These are phyloP conservation scores for Novymonas esmeraldas DNA, from an alignment of 208 protist species.

Conservation along the genomic window DNA sequence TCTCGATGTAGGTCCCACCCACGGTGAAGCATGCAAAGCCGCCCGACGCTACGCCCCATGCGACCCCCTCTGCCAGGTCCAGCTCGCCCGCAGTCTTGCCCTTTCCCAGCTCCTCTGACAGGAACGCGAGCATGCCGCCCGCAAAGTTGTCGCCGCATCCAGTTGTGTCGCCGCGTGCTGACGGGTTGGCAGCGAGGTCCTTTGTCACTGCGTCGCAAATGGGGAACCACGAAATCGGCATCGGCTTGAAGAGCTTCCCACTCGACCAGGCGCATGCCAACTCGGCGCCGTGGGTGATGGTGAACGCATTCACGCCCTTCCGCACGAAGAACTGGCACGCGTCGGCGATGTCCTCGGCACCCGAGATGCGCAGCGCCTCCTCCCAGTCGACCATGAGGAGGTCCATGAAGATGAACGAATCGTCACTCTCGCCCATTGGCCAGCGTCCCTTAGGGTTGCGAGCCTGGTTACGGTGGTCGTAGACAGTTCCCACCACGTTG, in stretches of 20 bases:
- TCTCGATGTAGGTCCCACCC: slow-evolving; percentile 35
- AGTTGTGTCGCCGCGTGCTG: slow-evolving; percentile 24
- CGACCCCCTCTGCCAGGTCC: slow-evolving; percentile 23
- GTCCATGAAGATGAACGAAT: slow-evolving; percentile 42
- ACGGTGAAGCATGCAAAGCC: slow-evolving; percentile 34
- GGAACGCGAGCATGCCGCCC: slow-evolving; percentile 22
- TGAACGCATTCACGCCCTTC: slow-evolving; percentile 34
- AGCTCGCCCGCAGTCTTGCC: slow-evolving; percentile 17
- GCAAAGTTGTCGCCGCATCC: slow-evolving; percentile 40
- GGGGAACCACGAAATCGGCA: slow-evolving; percentile 22
- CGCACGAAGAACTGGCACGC: slow-evolving; percentile 30
- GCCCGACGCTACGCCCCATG: slow-evolving; percentile 26
- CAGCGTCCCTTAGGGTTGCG: slow-evolving; percentile 19
- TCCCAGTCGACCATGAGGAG: slow-evolving; percentile 41
- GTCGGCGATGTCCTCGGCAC: slow-evolving; percentile 18
- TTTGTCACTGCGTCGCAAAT: slow-evolving; percentile 18
- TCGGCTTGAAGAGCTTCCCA: slow-evolving; percentile 32
- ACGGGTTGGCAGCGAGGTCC: slow-evolving; percentile 20
- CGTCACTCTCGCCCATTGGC: slow-evolving; percentile 38
- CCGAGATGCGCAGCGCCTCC: slow-evolving; percentile 29
- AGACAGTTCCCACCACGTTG: slow-evolving; percentile 37
- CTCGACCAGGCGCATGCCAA: slow-evolving; percentile 27
- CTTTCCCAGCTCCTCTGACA: slow-evolving; percentile 17
- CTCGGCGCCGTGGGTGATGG: slow-evolving; percentile 29
- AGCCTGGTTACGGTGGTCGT: slow-evolving; percentile 31